Evolutionary conservation across 2,329 filamentous ascomycete species (phyloP).

Genomic region (Huntiella decipiens): DNA sequence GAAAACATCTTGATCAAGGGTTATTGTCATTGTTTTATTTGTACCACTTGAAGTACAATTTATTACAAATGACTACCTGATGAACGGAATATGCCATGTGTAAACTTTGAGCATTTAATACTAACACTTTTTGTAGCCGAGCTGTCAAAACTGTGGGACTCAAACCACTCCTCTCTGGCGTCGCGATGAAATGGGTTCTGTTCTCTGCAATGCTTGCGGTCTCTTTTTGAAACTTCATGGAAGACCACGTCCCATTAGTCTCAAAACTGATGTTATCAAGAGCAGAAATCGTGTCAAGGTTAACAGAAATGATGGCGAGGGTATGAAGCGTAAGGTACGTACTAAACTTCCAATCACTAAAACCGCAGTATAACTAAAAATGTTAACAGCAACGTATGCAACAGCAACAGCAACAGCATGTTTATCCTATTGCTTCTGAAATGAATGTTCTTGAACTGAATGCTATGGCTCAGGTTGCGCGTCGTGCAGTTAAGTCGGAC

Average conservation of each 20-base stretch:
- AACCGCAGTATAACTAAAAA: neutral
- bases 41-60: too few species aligned
- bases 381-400: conserved; percentile 8
- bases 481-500: conserved; percentile 5
- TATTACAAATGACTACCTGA: too few species aligned
- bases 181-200: conserved; percentile 83
- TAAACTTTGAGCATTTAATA: neutral
- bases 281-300: conserved; percentile 96
- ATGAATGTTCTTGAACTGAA: conserved; percentile 9
- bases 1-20: neutral
- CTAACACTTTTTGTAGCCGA: conserved; percentile 32
- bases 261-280: conserved; percentile 99
- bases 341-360: neutral
- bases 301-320: conserved; percentile 47
- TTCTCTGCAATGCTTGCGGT: conserved; percentile 96
- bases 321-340: conserved; percentile 44
- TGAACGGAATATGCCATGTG: too few species aligned
- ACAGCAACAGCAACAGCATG: conserved; percentile 4
- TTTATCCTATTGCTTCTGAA: conserved; percentile 8
- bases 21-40: too few species aligned
- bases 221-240: conserved; percentile 95
- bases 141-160: conserved; percentile 90
- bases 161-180: conserved; percentile 95
- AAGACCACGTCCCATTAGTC: conserved; percentile 75
- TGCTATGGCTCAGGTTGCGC: conserved; percentile 9